A percentile compares a stretch with the other conserved stretches of the same genome.
phyloP scores from a whole-genome alignment of 164 flowering plant species.

The Akebia trifoliata region DNA sequence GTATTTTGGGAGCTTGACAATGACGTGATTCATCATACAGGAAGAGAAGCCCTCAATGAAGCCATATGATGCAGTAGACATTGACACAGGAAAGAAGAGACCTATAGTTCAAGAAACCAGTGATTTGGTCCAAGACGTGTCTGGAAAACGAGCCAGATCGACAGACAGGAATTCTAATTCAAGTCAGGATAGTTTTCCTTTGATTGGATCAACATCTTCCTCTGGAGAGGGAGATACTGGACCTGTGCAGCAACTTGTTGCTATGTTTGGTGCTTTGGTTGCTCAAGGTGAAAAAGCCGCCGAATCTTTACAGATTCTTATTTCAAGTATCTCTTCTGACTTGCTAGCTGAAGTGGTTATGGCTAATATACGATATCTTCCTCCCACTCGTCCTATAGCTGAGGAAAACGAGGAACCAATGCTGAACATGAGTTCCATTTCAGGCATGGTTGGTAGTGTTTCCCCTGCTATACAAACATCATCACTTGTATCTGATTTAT shows the following conservation, averaged over 20 bases:
- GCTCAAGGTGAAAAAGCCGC: slow-evolving; percentile 95
- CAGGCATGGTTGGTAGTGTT: slow-evolving; percentile 33
- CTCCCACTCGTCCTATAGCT: slow-evolving; percentile 38
- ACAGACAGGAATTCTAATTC: slow-evolving; percentile 23
- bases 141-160: slow-evolving; percentile 57
- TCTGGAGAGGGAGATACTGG: slow-evolving; percentile 44
- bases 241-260: slow-evolving; percentile 90
- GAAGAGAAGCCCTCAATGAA: slow-evolving; percentile 41
- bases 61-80: slow-evolving; percentile 24
- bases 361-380: slow-evolving; percentile 77
- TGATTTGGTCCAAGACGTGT: slow-evolving; percentile 29
- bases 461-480: slow-evolving; percentile 35
- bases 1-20: background rate
- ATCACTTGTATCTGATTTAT: slow-evolving; percentile 40
- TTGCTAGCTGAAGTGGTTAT: slow-evolving; percentile 93
- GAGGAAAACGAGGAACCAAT: slow-evolving; percentile 50
- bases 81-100: slow-evolving; percentile 54
- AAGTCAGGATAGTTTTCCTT: slow-evolving; percentile 23
- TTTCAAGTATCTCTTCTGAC: slow-evolving; percentile 90
- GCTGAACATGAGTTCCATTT: slow-evolving; percentile 20
- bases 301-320: slow-evolving; percentile 71
- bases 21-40: slow-evolving; percentile 31
- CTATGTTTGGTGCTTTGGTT: slow-evolving; percentile 92
- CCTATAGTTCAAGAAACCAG: slow-evolving; percentile 28
- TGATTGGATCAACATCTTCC: slow-evolving; percentile 23